Evolutionary conservation across 805 yeast genomes (phyloP).

Genomic region (Saccharomycopsis javanensis): DNA sequence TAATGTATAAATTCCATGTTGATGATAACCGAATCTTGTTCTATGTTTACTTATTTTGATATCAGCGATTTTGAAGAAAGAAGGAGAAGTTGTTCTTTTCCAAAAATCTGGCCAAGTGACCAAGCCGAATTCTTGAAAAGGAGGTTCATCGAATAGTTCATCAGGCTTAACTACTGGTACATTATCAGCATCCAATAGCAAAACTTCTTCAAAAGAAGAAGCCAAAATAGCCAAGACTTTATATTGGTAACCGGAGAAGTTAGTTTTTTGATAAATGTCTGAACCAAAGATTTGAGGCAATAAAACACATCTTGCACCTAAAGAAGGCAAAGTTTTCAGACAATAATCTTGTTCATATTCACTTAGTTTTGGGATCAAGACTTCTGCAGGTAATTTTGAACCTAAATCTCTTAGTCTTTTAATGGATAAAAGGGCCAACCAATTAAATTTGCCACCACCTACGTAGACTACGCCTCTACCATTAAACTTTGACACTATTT

Average conservation of each 20-base stretch:
- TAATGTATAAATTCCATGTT: slow-evolving; percentile 29
- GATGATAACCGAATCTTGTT: slow-evolving; percentile 31
- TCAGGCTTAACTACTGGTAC: slow-evolving; percentile 50
- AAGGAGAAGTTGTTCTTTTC: slow-evolving; percentile 57
- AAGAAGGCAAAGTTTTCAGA: slow-evolving; percentile 46
- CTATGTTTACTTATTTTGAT: slow-evolving; percentile 30
- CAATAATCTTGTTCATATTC: slow-evolving; percentile 67
- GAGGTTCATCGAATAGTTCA: slow-evolving; percentile 36
- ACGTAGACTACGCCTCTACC: slow-evolving; percentile 56
- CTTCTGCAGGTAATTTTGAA: slow-evolving; percentile 55
- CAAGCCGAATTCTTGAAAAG: slow-evolving; percentile 31
- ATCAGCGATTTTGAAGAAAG: slow-evolving; percentile 46
- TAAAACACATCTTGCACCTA: slow-evolving; percentile 57
- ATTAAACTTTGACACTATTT: slow-evolving; percentile 29
- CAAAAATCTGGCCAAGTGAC: slow-evolving; percentile 64
- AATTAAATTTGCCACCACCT: slow-evolving; percentile 52
- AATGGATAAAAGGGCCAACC: slow-evolving; percentile 44
- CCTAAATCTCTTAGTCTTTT: slow-evolving; percentile 41
- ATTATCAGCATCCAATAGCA: slow-evolving; percentile 63
- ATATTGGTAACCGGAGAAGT: slow-evolving; percentile 53
- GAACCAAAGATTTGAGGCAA: slow-evolving; percentile 54
- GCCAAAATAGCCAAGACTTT: slow-evolving; percentile 61
- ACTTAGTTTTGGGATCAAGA: slow-evolving; percentile 50
- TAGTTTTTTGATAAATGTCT: slow-evolving; percentile 39
- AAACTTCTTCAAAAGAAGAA: slow-evolving; percentile 65